phyloP scores from a whole-genome alignment of 2,329 filamentous ascomycete genomes.

The Botrytis paeoniae region DNA sequence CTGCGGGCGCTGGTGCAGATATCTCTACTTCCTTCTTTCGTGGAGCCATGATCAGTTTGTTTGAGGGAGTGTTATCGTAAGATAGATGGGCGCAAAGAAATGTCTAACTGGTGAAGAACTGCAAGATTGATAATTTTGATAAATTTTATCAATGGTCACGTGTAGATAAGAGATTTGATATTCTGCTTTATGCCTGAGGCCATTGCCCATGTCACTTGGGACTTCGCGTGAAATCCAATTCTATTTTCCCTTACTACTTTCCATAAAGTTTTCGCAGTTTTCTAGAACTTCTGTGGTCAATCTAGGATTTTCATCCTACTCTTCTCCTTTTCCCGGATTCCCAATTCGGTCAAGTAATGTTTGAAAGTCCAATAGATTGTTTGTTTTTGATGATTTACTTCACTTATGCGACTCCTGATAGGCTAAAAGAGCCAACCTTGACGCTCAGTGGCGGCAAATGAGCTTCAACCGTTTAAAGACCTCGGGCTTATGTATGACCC shows the following conservation, averaged over 20 bases:
- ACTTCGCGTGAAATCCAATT: background rate
- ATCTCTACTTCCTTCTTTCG: slow-evolving; percentile 26
- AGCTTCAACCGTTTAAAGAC: background rate
- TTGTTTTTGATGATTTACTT: background rate
- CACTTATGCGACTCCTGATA: background rate
- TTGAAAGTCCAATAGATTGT: slow-evolving; percentile 4
- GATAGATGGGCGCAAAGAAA: slow-evolving; percentile 18
- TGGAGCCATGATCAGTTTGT: slow-evolving; percentile 27
- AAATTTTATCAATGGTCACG: slow-evolving; percentile 14
- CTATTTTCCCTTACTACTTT: too few species aligned
- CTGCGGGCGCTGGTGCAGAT: slow-evolving; percentile 22
- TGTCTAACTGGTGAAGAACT: background rate
- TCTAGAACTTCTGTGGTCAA: background rate
- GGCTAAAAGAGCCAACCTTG: background rate
- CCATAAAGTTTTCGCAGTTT: background rate
- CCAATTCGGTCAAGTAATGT: background rate
- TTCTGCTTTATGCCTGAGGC: background rate
- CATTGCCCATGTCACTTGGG: background rate
- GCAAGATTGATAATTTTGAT: slow-evolving; percentile 16
- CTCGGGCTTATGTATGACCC: slow-evolving; percentile 1
- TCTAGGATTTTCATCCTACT: too few species aligned
- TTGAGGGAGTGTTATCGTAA: background rate
- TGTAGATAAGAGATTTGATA: slow-evolving; percentile 5
- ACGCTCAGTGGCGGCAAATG: slow-evolving; percentile 15
- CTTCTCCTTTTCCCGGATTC: background rate